Evolutionary conservation across 352 stramenopile genomes (phyloP).

Genomic region (Pythium phragmiticola): DNA sequence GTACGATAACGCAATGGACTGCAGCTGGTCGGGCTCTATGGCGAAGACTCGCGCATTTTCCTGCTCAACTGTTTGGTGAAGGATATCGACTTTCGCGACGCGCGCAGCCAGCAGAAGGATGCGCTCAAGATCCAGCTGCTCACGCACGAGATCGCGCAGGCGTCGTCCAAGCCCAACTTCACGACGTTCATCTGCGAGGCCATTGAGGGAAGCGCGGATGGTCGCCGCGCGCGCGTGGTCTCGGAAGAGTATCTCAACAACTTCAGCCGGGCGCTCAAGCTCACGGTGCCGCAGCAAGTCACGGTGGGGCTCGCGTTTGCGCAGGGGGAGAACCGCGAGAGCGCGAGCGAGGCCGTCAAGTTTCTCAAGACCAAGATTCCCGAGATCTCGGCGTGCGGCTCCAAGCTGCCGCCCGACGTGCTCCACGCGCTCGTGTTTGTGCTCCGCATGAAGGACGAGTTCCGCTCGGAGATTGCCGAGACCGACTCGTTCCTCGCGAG

Average conservation of each 20-base stretch:
- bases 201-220: constrained; percentile 63
- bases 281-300: constrained; percentile 84
- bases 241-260: constrained; percentile 78
- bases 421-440: constrained; percentile 83
- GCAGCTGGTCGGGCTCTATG: constrained; percentile 89
- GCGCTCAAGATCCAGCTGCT: constrained; percentile 89
- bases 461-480: constrained; percentile 66
- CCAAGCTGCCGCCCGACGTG: constrained; percentile 84
- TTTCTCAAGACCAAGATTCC: constrained; percentile 84
- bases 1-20: neutral
- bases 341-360: constrained; percentile 57
- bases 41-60: constrained; percentile 90
- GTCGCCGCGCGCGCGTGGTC: constrained; percentile 42
- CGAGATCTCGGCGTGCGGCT: constrained; percentile 76
- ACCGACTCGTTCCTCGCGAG: constrained; percentile 86
- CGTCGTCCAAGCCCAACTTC: constrained; percentile 87
- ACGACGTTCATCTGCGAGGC: constrained; percentile 89
- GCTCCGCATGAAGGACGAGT: constrained; percentile 78
- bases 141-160: constrained; percentile 88
- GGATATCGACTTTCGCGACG: constrained; percentile 89
- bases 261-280: constrained; percentile 81
- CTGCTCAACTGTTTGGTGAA: constrained; percentile 90
- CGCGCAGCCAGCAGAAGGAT: constrained; percentile 80
- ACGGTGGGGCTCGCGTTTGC: constrained; percentile 82
- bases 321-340: constrained; percentile 63